Evolutionary conservation across 139 green algal species (phyloP), one percentile per base, ranked within the genome.

Genomic region (Gonium pectorale): DNA sequence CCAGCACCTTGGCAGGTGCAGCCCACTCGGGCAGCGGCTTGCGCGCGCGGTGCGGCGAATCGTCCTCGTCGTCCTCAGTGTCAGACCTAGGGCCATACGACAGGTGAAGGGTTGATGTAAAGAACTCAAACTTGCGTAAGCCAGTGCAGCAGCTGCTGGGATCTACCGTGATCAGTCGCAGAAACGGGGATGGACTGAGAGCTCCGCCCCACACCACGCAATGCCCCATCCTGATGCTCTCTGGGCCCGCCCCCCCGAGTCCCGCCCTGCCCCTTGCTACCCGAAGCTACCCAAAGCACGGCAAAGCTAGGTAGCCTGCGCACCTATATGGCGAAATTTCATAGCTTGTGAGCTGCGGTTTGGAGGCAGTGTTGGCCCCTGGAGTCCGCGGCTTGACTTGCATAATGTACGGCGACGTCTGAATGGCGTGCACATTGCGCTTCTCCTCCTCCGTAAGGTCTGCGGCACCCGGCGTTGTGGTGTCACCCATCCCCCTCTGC

Each of bases 251-350:
- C 46, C 46, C 46, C 46, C 46, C 46, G 46, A 24, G 46, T 15
- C 46, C 46, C 46, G 46, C 15, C 46, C 46, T 11, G 13, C 13
- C 13, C 46, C 46, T 54, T 54, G 46, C 46, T 15, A 54, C 46
- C 46, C 46, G 13, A 54, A 54, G 13, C 13, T 11, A 54, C 46
- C 15, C 13, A 29, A 43, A 11, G 49, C 33, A 27, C 70, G n/a
- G n/a, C n/a, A n/a, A n/a, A n/a, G n/a, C n/a, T n/a, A n/a, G n/a
- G n/a, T n/a, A n/a, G n/a, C n/a, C n/a, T n/a, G n/a, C 87, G 60
- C 78, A 95, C 94, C 88, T 97, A 86, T 95, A 97, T 0, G 94
- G 94, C 26, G 94, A 96, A 41, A 97, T 97, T 49, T 96, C 90
- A 60, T 97, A 97, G 44, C 43, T 90, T 52, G 38, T 60, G 31